Percentiles rank a stretch among this genome's conserved stretches.
Conservation (phyloP, 495 filamentous ascomycete genomes). For the Penicillium parvum region DNA sequence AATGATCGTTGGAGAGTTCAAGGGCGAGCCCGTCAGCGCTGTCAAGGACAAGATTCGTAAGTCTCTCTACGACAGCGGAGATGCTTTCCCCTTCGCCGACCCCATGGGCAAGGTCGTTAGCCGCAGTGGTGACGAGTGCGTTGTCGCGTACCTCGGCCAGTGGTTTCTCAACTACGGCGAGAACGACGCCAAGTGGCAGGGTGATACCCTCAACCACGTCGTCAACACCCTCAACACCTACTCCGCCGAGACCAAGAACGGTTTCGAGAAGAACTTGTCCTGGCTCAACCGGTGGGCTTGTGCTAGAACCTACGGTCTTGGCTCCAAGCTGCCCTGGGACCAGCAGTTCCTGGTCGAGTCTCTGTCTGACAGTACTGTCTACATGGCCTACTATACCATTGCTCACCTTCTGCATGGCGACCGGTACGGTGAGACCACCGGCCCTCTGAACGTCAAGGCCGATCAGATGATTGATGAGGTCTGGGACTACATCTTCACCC, state of each 20-base stretch:
- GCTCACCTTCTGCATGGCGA: slow-evolving; percentile 80
- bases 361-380: slow-evolving; percentile 86
- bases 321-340: slow-evolving; percentile 96
- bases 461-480: slow-evolving; percentile 94
- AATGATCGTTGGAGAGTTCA: slow-evolving; percentile 86
- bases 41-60: slow-evolving; percentile 84
- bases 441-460: slow-evolving; percentile 61
- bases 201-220: slow-evolving; percentile 68
- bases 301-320: slow-evolving; percentile 85
- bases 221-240: slow-evolving; percentile 75
- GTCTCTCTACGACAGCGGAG: slow-evolving; percentile 69
- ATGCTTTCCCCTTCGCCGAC: slow-evolving; percentile 90
- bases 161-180: slow-evolving; percentile 97
- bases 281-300: slow-evolving; percentile 98
- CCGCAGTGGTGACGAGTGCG: slow-evolving; percentile 83
- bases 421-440: slow-evolving; percentile 70
- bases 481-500: slow-evolving; percentile 89
- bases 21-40: slow-evolving; percentile 75
- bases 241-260: slow-evolving; percentile 71
- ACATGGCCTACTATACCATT: slow-evolving; percentile 97
- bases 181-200: slow-evolving; percentile 70
- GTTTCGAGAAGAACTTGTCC: slow-evolving; percentile 74
- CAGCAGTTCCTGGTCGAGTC: slow-evolving; percentile 85
- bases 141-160: slow-evolving; percentile 89
- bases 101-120: slow-evolving; percentile 84